Conservation (phyloP, 2,329 filamentous ascomycete species). For the Cucurbitaria berberidis region DNA sequence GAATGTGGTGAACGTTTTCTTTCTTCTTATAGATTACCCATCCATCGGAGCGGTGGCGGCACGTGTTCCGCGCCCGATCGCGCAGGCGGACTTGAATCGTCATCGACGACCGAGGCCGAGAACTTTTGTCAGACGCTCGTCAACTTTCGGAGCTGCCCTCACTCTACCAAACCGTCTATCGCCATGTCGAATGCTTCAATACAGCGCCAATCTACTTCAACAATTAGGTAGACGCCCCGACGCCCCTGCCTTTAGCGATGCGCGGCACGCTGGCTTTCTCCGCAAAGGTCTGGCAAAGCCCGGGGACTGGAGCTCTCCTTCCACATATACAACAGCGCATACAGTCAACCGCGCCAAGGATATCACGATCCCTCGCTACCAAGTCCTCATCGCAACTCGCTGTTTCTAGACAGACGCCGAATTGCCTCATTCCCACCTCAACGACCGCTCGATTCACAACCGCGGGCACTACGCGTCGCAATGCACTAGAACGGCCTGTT, state of each 20-base stretch:
- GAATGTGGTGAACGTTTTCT: background rate
- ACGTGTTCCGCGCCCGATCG: constrained; percentile 29
- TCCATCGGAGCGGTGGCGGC: constrained; percentile 13
- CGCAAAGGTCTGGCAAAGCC: constrained; percentile 44
- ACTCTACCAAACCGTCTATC: constrained; percentile 12
- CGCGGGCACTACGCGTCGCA: constrained; percentile 29
- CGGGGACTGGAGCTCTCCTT: constrained; percentile 44
- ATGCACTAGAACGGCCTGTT: constrained; percentile 32
- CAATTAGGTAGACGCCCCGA: constrained; percentile 31
- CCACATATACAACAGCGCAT: constrained; percentile 40
- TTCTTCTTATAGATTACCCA: background rate
- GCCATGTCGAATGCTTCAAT: constrained; percentile 34
- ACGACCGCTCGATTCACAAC: constrained; percentile 19
- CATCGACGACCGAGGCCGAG: constrained; percentile 32
- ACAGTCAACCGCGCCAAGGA: constrained; percentile 17
- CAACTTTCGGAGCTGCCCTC: constrained; percentile 18
- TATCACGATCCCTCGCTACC: constrained; percentile 25
- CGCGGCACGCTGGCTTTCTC: constrained; percentile 40
- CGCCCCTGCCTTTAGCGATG: constrained; percentile 38
- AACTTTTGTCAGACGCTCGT: constrained; percentile 35
- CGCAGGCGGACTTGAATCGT: constrained; percentile 28
- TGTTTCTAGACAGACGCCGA: constrained; percentile 1
- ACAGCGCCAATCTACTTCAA: constrained; percentile 17
- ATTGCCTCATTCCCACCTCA: constrained; percentile 17
- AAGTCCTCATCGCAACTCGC: constrained; percentile 9